Percentiles rank a stretch among this genome's conserved stretches.
These are phyloP conservation scores for Colletotrichum higginsianum DNA, from an alignment of 2,329 filamentous ascomycete species.

Conservation along the genomic window DNA sequence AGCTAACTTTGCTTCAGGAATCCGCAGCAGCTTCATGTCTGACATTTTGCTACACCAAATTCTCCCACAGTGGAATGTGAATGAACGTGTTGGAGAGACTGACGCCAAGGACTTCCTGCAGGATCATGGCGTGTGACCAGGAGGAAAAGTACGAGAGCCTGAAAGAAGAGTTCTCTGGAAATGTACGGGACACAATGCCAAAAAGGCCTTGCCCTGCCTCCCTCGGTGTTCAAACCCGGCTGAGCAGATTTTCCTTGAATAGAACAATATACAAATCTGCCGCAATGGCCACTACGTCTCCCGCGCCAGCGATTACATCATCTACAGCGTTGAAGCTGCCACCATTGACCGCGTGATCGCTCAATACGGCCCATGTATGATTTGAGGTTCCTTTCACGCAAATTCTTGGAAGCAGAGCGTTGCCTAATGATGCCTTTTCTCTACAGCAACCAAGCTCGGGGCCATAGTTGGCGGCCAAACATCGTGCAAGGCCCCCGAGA, in stretches of 20 bases:
- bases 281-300: slow-evolving; percentile 97
- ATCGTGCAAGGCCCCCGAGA: slow-evolving; percentile 97
- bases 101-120: slow-evolving; percentile 55
- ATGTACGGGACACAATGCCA: slow-evolving; percentile 74
- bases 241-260: slow-evolving; percentile 45
- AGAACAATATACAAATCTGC: slow-evolving; percentile 88
- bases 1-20: slow-evolving; percentile 42
- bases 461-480: slow-evolving; percentile 98
- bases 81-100: slow-evolving; percentile 14
- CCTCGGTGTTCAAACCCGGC: slow-evolving; percentile 25
- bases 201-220: slow-evolving; percentile 18
- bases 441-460: slow-evolving; percentile 88
- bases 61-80: background rate
- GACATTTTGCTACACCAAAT: slow-evolving; percentile 10
- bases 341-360: slow-evolving; percentile 90
- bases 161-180: slow-evolving; percentile 84
- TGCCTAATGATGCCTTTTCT: slow-evolving; percentile 29
- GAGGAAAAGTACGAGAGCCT: slow-evolving; percentile 89
- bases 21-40: slow-evolving; percentile 51
- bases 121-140: slow-evolving; percentile 94
- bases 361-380: slow-evolving; percentile 89
- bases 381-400: slow-evolving; percentile 40
- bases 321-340: slow-evolving; percentile 98
- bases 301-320: slow-evolving; percentile 96
- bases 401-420: background rate